These are phyloP conservation scores for Epichloe baconii DNA, from an alignment of 2,329 filamentous ascomycete species.

Conservation along the genomic window DNA sequence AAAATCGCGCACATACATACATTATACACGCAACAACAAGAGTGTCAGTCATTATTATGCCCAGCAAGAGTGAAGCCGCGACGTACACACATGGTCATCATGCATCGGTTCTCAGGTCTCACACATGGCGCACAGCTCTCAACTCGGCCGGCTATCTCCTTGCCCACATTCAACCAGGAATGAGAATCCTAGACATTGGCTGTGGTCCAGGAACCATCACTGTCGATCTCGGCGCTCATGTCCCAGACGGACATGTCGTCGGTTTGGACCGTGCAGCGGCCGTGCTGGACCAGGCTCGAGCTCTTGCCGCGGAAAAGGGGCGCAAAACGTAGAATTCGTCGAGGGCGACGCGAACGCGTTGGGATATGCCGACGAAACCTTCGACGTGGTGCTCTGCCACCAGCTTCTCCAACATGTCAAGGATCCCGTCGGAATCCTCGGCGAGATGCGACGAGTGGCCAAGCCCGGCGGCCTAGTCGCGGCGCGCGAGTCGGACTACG, in stretches of 20 bases:
- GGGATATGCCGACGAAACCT: conserved; percentile 21
- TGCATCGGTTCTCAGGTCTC: conserved; percentile 22
- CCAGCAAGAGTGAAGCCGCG: conserved; percentile 6
- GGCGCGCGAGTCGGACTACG: conserved; percentile 13
- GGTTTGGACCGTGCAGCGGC: conserved; percentile 25
- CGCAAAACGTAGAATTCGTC: conserved; percentile 21
- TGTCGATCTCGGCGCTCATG: conserved; percentile 23
- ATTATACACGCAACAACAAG: no score
- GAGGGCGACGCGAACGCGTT: conserved; percentile 17
- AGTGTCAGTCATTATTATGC: not conserved
- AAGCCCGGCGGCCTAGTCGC: conserved; percentile 28
- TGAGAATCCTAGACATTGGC: conserved; percentile 32
- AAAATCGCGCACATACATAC: no score
- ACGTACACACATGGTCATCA: conserved; percentile 28
- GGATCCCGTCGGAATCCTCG: conserved; percentile 19
- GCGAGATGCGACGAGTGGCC: conserved; percentile 27
- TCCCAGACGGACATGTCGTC: conserved; percentile 21
- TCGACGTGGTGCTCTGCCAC: conserved; percentile 27
- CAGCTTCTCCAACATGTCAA: conserved; percentile 28
- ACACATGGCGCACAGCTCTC: conserved; percentile 27
- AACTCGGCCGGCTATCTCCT: conserved; percentile 29
- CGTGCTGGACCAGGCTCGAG: conserved; percentile 20
- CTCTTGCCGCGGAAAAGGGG: conserved; percentile 14
- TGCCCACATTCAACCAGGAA: conserved; percentile 23
- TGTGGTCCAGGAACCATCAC: conserved; percentile 37